Percentiles rank a stretch among this genome's conserved stretches.
Conservation (phyloP, 148 eudicot genomes). For the Dysphania ambrosioides region DNA sequence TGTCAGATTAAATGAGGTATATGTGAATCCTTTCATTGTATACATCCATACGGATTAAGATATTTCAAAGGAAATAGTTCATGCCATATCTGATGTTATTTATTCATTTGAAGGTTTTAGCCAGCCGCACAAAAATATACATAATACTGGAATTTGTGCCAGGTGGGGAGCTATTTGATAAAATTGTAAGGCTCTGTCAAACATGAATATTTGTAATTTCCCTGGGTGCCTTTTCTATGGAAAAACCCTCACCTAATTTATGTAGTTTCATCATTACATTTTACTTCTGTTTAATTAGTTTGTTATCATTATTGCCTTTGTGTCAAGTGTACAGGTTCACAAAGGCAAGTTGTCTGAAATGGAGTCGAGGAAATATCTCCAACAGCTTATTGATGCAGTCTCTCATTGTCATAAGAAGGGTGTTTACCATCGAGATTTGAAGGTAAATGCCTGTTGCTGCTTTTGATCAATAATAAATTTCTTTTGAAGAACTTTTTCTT, state of each 20-base stretch:
- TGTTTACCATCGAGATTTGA: constrained; percentile 92
- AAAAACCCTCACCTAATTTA: neutral
- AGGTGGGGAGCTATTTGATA: constrained; percentile 95
- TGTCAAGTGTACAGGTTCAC: constrained; percentile 54
- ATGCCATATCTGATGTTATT: constrained; percentile 13
- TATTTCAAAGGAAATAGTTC: neutral
- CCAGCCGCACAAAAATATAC: constrained; percentile 79
- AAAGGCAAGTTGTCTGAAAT: constrained; percentile 74
- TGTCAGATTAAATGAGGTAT: constrained; percentile 85
- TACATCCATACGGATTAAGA: neutral
- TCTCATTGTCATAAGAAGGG: constrained; percentile 95
- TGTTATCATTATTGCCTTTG: constrained; percentile 12
- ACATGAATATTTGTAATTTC: neutral
- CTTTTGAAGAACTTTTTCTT: constrained; percentile 1
- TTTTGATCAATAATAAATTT: neutral
- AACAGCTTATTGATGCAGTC: constrained; percentile 92
- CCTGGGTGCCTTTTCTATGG: neutral
- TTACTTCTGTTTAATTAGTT: neutral
- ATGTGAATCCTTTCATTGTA: neutral
- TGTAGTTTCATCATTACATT: constrained; percentile 1
- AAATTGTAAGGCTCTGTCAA: constrained; percentile 62
- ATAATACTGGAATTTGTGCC: constrained; percentile 86
- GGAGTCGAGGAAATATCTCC: constrained; percentile 77
- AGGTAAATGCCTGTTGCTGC: constrained; percentile 42
- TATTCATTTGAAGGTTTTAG: constrained; percentile 59